A percentile compares a stretch with the other conserved stretches of the same genome.
These are phyloP conservation scores for Tolypocladium endophyticum DNA, from an alignment of 2,329 filamentous ascomycete species.

Conservation along the genomic window DNA sequence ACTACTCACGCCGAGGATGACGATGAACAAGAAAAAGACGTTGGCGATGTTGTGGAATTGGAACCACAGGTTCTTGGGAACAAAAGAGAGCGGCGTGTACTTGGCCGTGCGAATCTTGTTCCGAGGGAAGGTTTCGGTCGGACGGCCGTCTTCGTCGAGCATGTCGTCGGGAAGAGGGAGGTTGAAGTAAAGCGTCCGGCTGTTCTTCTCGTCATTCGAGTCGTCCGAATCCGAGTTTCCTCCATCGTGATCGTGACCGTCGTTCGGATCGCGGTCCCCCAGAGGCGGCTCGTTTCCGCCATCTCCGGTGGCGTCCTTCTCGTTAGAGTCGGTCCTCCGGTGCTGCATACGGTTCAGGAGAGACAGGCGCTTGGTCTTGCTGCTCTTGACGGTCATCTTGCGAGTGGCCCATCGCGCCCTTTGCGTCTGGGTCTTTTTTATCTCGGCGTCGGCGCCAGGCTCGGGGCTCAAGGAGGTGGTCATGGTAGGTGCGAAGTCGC, in stretches of 20 bases:
- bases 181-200: constrained; percentile 73
- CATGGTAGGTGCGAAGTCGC: constrained; percentile 22
- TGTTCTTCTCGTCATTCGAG: constrained; percentile 28
- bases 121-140: constrained; percentile 59
- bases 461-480: constrained; percentile 18
- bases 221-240: constrained; percentile 26
- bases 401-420: constrained; percentile 95
- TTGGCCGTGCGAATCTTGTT: constrained; percentile 99
- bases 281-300: constrained; percentile 17
- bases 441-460: constrained; percentile 11
- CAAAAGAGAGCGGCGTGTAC: constrained; percentile 88
- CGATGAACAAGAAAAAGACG: constrained; percentile 93
- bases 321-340: constrained; percentile 46
- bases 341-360: constrained; percentile 68
- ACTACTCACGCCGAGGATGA: constrained; percentile 77
- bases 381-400: constrained; percentile 65
- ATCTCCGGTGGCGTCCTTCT: constrained; percentile 52
- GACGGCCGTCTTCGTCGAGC: constrained; percentile 71
- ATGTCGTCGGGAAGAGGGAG: constrained; percentile 63
- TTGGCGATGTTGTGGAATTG: constrained; percentile 99
- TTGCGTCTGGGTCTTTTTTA: constrained; percentile 39
- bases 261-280: constrained; percentile 17
- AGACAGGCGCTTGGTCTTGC: constrained; percentile 68
- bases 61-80: constrained; percentile 94
- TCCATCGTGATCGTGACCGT: constrained; percentile 13